Evolutionary conservation across 257 asterid species (phyloP).

Genomic region (Euphrasia confusa): DNA sequence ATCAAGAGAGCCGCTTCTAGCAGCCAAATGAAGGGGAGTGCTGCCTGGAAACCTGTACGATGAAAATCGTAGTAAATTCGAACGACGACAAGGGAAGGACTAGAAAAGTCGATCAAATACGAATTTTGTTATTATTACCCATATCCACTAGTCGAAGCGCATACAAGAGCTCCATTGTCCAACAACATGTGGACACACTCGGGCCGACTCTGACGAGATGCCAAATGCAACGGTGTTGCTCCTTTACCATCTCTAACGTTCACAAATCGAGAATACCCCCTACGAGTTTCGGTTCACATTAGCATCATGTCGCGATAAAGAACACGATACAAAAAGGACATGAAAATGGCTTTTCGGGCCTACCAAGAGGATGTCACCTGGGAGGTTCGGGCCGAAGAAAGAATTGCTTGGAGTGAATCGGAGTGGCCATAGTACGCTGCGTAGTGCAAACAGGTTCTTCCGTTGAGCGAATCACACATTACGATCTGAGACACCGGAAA

Average conservation of each 20-base stretch:
- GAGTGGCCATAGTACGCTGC: constrained; percentile 91
- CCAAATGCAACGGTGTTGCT: constrained; percentile 93
- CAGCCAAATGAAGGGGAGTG: constrained; percentile 98
- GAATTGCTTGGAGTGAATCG: constrained; percentile 75
- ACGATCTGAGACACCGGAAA: constrained; percentile 49
- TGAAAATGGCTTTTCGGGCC: not conserved
- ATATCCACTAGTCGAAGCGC: constrained; percentile 83
- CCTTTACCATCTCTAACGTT: constrained; percentile 92
- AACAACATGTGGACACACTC: constrained; percentile 67
- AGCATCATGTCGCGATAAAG: not conserved
- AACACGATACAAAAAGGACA: not conserved
- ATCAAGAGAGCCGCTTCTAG: constrained; percentile 93
- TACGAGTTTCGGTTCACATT: constrained; percentile 15
- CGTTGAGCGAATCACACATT: constrained; percentile 78
- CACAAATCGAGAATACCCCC: constrained; percentile 93
- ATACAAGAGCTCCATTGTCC: constrained; percentile 80
- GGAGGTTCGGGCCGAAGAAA: constrained; percentile 68
- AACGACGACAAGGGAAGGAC: constrained; percentile 1
- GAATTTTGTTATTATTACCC: constrained; percentile 41
- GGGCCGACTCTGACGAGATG: constrained; percentile 75
- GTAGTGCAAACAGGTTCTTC: constrained; percentile 96
- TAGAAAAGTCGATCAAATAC: not conserved
- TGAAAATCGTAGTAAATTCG: not conserved
- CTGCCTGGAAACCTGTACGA: constrained; percentile 68
- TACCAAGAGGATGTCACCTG: constrained; percentile 88